Evolutionary conservation across 139 green algal species (phyloP).

Genomic region (Asterochloris sp.): DNA sequence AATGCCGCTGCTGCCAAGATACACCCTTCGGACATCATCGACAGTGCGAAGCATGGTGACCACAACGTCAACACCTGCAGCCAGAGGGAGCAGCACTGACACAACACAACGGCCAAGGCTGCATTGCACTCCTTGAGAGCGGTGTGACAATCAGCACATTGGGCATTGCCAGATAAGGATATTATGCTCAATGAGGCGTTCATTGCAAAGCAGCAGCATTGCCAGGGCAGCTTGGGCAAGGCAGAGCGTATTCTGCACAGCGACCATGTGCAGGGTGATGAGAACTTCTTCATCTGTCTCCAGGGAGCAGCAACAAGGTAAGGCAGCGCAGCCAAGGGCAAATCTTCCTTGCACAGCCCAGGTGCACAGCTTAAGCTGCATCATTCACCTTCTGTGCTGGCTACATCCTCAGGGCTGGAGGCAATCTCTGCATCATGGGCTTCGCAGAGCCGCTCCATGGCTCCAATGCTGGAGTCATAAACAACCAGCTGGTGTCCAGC

Average conservation of each 20-base stretch:
- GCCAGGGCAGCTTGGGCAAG: too few species aligned
- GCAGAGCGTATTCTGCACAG: too few species aligned
- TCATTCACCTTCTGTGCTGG: constrained; percentile 8
- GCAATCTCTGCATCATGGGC: constrained; percentile 2
- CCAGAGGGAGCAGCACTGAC: background rate
- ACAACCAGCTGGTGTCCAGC: constrained; percentile 31
- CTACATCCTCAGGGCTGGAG: constrained; percentile 21
- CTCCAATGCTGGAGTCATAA: constrained; percentile 28
- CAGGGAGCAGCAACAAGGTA: background rate
- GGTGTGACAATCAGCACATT: too few species aligned
- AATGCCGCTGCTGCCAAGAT: constrained; percentile 4
- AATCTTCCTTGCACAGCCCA: too few species aligned
- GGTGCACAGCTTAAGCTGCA: background rate
- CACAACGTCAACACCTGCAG: constrained; percentile 30
- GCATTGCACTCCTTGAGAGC: too few species aligned
- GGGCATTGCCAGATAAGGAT: too few species aligned
- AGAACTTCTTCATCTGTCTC: background rate
- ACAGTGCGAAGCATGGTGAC: constrained; percentile 52
- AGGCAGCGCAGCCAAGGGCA: too few species aligned
- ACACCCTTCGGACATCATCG: constrained; percentile 18
- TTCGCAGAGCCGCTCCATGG: constrained; percentile 13
- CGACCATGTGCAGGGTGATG: too few species aligned
- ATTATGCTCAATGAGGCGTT: too few species aligned
- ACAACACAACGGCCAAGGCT: too few species aligned
- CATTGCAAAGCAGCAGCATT: too few species aligned